Conservation (phyloP, 1,139 yeast species). For the Magnusiomyces suaveolens region DNA sequence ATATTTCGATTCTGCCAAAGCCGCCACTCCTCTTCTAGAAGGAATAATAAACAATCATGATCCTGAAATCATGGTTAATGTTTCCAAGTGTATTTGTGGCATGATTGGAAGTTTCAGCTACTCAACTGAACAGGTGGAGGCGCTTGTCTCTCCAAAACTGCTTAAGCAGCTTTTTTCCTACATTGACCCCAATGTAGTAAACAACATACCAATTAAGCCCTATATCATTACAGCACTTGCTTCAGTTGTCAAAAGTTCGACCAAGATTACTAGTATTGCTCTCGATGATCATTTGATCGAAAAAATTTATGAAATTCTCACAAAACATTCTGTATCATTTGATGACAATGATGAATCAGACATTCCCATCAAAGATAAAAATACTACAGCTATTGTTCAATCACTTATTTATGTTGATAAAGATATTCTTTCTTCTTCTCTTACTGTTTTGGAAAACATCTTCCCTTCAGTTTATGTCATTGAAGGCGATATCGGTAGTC, state of each 20-base stretch:
- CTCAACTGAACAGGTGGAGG: conserved; percentile 40
- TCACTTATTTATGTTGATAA: conserved; percentile 69
- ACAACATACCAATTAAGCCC: conserved; percentile 20
- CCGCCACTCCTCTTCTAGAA: conserved; percentile 53
- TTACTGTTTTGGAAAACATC: conserved; percentile 49
- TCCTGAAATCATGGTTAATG: conserved; percentile 53
- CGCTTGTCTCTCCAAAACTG: conserved; percentile 32
- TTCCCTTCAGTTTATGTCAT: conserved; percentile 30
- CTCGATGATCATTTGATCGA: conserved; percentile 14
- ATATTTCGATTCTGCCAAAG: conserved; percentile 43
- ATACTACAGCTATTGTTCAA: conserved; percentile 45
- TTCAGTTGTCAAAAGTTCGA: conserved; percentile 38
- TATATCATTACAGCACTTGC: conserved; percentile 31
- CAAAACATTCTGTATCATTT: conserved; percentile 27
- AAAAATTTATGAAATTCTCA: conserved; percentile 29
- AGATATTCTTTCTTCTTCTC: conserved; percentile 47
- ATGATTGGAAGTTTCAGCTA: conserved; percentile 47
- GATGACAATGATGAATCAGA: conserved; percentile 19
- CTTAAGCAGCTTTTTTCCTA: conserved; percentile 20
- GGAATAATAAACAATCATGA: conserved; percentile 57
- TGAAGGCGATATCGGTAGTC: conserved; percentile 23
- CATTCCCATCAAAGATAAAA: conserved; percentile 17
- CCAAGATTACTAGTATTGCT: conserved; percentile 22
- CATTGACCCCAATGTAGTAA: conserved; percentile 27
- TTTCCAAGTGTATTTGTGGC: conserved; percentile 58